Evolutionary conservation across 805 yeast genomes (phyloP).

Genomic region (Scheffersomyces lignosus): DNA sequence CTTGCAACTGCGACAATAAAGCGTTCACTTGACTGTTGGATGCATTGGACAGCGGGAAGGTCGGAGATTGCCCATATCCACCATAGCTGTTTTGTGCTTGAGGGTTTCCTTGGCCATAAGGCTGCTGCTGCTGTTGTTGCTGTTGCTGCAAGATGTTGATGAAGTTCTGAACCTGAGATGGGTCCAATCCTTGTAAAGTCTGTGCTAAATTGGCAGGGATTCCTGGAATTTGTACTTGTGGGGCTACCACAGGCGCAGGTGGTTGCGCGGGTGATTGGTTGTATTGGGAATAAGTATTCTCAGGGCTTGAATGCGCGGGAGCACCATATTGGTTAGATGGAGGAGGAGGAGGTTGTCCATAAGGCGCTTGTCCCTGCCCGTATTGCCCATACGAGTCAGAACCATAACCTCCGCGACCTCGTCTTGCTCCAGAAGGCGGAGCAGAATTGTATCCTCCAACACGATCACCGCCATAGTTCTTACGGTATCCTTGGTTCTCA

Average conservation of each 20-base stretch:
- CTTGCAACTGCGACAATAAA: constrained; percentile 27
- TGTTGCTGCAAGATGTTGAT: constrained; percentile 28
- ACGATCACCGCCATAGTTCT: neutral
- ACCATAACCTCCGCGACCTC: too few species aligned
- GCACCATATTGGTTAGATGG: neutral
- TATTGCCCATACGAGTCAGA: too few species aligned
- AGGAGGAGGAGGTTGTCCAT: constrained; percentile 2
- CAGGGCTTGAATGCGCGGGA: neutral
- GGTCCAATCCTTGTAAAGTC: constrained; percentile 27
- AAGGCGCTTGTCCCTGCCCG: neutral
- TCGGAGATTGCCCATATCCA: constrained; percentile 6
- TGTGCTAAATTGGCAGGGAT: constrained; percentile 13
- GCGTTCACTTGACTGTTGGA: constrained; percentile 26
- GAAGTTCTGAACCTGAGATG: constrained; percentile 33
- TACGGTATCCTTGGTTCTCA: neutral
- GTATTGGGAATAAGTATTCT: too few species aligned
- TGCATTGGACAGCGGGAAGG: constrained; percentile 8
- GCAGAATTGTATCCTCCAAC: neutral
- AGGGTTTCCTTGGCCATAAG: neutral
- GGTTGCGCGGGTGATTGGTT: constrained; percentile 3
- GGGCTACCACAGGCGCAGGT: constrained; percentile 2
- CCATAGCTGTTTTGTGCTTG: neutral
- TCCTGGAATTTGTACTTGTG: constrained; percentile 1
- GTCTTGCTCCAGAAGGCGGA: too few species aligned
- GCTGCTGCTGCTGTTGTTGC: constrained; percentile 12